Percentiles rank a stretch among this genome's conserved stretches.
Conservation (phyloP, 768 basidiomycete species). For the Kwoniella europaea region DNA sequence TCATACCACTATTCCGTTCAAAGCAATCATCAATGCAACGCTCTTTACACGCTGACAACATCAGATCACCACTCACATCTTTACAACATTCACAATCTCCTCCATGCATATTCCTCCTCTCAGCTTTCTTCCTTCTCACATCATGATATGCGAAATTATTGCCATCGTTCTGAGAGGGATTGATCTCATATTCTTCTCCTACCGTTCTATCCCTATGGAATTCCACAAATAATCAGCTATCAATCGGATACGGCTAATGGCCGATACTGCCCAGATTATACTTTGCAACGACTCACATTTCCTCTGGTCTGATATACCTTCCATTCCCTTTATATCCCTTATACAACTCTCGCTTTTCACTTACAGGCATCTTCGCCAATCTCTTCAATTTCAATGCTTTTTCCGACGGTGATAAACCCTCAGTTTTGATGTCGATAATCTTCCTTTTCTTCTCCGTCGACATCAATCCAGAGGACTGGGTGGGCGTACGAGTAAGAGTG, state of each 20-base stretch:
- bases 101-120: slow-evolving; percentile 71
- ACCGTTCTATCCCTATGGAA: slow-evolving; percentile 21
- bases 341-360: slow-evolving; percentile 43
- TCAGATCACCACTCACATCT: slow-evolving; percentile 63
- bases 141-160: slow-evolving; percentile 72
- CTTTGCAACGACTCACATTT: too few species aligned
- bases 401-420: slow-evolving; percentile 38
- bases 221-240: slow-evolving; percentile 3
- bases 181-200: slow-evolving; percentile 70
- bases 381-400: slow-evolving; percentile 34
- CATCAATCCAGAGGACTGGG: neutral
- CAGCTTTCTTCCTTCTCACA: slow-evolving; percentile 71
- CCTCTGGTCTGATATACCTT: slow-evolving; percentile 42
- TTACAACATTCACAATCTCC: slow-evolving; percentile 82
- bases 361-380: slow-evolving; percentile 33
- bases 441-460: slow-evolving; percentile 14
- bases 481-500: neutral
- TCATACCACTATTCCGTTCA: slow-evolving; percentile 70
- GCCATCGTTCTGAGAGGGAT: slow-evolving; percentile 71
- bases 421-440: slow-evolving; percentile 18
- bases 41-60: neutral
- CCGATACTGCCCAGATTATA: too few species aligned
- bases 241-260: too few species aligned
- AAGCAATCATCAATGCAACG: too few species aligned
- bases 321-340: slow-evolving; percentile 52